phyloP scores from a whole-genome alignment of 768 basidiomycete species.

The Leccinellum rugosiceps region DNA sequence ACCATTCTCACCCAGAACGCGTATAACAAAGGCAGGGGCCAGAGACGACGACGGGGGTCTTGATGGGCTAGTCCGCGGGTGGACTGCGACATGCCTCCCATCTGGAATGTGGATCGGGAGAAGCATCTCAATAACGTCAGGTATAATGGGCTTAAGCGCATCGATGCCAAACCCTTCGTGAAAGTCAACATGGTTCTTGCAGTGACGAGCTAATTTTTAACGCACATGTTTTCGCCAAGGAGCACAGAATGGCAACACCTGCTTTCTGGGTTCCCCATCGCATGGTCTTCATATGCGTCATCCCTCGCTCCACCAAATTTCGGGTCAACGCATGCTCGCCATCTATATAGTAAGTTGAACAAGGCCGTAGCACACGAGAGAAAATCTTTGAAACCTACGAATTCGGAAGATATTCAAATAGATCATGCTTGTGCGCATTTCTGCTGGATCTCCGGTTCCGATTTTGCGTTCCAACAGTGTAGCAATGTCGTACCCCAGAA shows the following conservation, averaged over 20 bases:
- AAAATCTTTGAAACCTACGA: neutral
- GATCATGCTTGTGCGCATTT: conserved; percentile 14
- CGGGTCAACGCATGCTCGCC: conserved; percentile 3
- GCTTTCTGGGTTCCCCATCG: conserved; percentile 14
- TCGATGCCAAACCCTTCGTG: conserved; percentile 12
- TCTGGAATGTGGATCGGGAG: conserved; percentile 3
- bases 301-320: conserved; percentile 13
- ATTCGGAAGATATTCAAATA: conserved; percentile 11
- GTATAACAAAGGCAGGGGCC: conserved; percentile 15
- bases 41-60: conserved; percentile 8
- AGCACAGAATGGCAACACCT: conserved; percentile 17
- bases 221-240: conserved; percentile 15
- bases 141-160: conserved; percentile 5
- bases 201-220: neutral
- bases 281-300: conserved; percentile 6
- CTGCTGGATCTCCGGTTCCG: conserved; percentile 8
- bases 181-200: neutral
- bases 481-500: conserved; percentile 10
- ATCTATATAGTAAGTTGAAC: neutral
- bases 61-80: neutral
- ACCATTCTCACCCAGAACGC: conserved; percentile 12
- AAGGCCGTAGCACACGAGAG: neutral
- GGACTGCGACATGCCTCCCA: neutral
- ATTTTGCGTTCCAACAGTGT: conserved; percentile 10
- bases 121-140: conserved; percentile 12